Percentiles rank a stretch among this genome's conserved stretches.
These are phyloP conservation scores for Cryptomeria japonica DNA, from an alignment of 75 land plant species.

Conservation along the genomic window DNA sequence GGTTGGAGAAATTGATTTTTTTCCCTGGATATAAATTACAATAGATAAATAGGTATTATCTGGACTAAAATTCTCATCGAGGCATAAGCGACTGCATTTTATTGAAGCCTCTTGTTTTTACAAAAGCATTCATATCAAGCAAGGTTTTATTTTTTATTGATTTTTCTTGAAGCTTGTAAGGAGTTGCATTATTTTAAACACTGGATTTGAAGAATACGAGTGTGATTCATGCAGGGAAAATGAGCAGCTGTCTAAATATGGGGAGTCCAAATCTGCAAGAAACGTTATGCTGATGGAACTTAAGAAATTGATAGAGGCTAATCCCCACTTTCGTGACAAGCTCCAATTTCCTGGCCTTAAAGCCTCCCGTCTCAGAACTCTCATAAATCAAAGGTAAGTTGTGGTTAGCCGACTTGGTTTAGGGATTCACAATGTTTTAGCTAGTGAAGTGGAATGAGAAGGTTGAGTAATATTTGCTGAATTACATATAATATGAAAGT, in stretches of 20 bases:
- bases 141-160: background rate
- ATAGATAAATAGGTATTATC: background rate
- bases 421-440: background rate
- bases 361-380: constrained; percentile 64
- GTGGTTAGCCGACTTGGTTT: background rate
- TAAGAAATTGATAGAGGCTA: constrained; percentile 77
- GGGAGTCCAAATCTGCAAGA: constrained; percentile 84
- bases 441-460: background rate
- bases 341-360: constrained; percentile 57
- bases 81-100: background rate
- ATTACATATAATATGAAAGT: background rate
- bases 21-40: too few relatives aligned
- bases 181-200: background rate
- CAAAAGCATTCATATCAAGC: background rate
- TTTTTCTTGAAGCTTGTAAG: background rate
- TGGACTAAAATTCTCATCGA: background rate
- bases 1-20: background rate
- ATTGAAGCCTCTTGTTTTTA: background rate
- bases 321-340: constrained; percentile 82
- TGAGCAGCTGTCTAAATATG: constrained; percentile 77
- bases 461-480: background rate
- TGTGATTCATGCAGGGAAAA: constrained; percentile 46
- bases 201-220: background rate
- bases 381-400: constrained; percentile 76
- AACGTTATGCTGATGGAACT: constrained; percentile 71